Conservation (phyloP, 108 stramenopile genomes). For the Nitzschia inconspicua region DNA sequence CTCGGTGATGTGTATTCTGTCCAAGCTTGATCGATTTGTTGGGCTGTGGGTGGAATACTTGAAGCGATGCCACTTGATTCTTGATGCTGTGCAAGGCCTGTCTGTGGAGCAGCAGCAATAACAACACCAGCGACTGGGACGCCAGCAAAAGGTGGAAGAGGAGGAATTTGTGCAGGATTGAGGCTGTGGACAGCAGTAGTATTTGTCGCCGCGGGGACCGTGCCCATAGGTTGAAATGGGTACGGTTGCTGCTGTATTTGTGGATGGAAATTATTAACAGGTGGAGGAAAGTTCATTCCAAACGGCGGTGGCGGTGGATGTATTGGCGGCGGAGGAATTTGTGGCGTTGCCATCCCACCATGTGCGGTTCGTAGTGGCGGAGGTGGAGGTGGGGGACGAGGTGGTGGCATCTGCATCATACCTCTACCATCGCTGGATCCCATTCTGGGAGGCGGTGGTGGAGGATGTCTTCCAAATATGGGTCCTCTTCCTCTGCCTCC, state of each 20-base stretch:
- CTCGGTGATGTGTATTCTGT: conserved; percentile 50
- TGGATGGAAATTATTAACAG: conserved; percentile 6
- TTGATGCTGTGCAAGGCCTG: too few relatives aligned
- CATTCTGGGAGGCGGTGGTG: background rate
- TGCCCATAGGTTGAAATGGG: background rate
- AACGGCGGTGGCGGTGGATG: background rate
- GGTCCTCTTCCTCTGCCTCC: conserved; percentile 8
- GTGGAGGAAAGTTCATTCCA: conserved; percentile 10
- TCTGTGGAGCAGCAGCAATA: background rate
- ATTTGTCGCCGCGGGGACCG: background rate
- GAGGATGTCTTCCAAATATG: conserved; percentile 22
- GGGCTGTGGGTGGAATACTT: background rate
- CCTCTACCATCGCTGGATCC: background rate
- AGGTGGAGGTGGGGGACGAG: background rate
- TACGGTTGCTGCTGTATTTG: conserved; percentile 2
- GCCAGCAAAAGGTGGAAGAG: background rate
- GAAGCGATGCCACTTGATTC: conserved; percentile 1
- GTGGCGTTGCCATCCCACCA: too few relatives aligned
- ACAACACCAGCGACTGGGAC: background rate
- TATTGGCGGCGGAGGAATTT: conserved; percentile 11
- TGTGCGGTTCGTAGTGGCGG: conserved; percentile 2
- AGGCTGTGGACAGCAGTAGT: background rate
- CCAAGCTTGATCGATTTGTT: conserved; percentile 55
- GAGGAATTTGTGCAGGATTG: background rate
- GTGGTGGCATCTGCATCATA: conserved; percentile 3